These are phyloP conservation scores for Sisymbrium altissimum DNA, from an alignment of 345 rosid species.

Conservation along the genomic window DNA sequence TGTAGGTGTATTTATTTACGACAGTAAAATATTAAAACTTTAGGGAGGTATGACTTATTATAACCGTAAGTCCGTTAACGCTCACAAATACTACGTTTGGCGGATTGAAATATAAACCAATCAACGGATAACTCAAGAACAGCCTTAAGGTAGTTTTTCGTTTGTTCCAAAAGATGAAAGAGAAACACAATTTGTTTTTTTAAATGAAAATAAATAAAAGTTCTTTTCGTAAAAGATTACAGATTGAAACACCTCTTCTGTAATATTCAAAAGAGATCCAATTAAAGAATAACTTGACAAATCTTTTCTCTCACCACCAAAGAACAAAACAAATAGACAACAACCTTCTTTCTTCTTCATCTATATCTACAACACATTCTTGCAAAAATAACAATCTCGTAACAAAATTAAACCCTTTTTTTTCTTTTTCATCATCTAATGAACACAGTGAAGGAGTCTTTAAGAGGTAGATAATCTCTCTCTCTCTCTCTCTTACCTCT, in stretches of 20 bases:
- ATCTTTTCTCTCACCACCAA: slow-evolving; percentile 24
- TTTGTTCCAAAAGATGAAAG: background rate
- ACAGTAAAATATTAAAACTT: too few relatives aligned
- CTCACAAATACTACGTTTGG: background rate
- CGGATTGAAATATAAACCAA: background rate
- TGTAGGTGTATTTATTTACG: too few relatives aligned
- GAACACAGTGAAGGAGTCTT: slow-evolving; percentile 32
- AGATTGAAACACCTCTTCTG: slow-evolving; percentile 19
- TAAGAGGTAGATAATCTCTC: slow-evolving; percentile 2
- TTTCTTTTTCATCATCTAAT: slow-evolving; percentile 10
- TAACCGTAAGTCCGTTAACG: too few relatives aligned
- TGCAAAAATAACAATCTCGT: slow-evolving; percentile 31
- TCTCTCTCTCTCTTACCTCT: slow-evolving; percentile 17
- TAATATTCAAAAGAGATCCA: slow-evolving; percentile 29
- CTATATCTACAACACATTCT: slow-evolving; percentile 42
- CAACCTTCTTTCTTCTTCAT: slow-evolving; percentile 24
- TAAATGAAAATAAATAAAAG: background rate
- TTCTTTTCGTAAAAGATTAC: slow-evolving; percentile 17
- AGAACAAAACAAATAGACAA: slow-evolving; percentile 38
- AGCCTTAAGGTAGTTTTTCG: background rate
- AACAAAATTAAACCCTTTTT: slow-evolving; percentile 23
- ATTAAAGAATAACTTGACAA: slow-evolving; percentile 35
- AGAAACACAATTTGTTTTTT: background rate
- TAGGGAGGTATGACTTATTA: too few relatives aligned
- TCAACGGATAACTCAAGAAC: background rate